Conservation (phyloP, 495 filamentous ascomycete species). For the Penicillium salamii region DNA sequence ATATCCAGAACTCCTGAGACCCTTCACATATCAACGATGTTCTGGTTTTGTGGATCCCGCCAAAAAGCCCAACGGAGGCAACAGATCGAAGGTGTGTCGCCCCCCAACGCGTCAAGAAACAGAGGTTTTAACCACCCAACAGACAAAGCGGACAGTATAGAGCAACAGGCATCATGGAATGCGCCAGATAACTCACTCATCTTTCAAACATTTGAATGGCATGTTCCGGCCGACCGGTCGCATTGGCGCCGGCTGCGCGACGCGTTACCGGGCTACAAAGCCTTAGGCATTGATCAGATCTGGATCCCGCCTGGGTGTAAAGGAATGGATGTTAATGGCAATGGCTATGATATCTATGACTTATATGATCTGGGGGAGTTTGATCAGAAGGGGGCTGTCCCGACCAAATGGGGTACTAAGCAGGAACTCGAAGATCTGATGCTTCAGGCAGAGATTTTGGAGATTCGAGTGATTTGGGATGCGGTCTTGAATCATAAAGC, state of each 20-base stretch:
- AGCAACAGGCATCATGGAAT: constrained; percentile 34
- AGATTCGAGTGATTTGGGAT: constrained; percentile 67
- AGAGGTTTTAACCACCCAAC: not conserved
- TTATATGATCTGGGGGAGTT: constrained; percentile 77
- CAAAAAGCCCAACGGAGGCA: constrained; percentile 1
- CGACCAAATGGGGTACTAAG: constrained; percentile 74
- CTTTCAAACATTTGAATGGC: constrained; percentile 75
- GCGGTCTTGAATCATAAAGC: constrained; percentile 77
- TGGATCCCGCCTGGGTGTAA: constrained; percentile 79
- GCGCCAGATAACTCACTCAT: constrained; percentile 56
- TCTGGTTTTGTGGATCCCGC: constrained; percentile 1
- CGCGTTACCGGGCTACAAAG: constrained; percentile 53
- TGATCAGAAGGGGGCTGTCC: constrained; percentile 61
- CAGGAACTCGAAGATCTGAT: constrained; percentile 57
- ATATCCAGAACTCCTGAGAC: not conserved
- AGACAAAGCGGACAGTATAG: constrained; percentile 29
- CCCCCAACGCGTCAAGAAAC: not conserved
- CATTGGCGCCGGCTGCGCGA: constrained; percentile 62
- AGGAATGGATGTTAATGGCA: constrained; percentile 57
- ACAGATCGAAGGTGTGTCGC: constrained; percentile 3
- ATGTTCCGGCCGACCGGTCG: constrained; percentile 59
- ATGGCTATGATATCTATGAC: constrained; percentile 79
- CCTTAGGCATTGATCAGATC: constrained; percentile 61
- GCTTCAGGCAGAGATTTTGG: constrained; percentile 46
- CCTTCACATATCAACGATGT: not conserved